Evolutionary conservation across 108 stramenopile species (phyloP).

Genomic region (Pseudonitzschia delicatissima): DNA sequence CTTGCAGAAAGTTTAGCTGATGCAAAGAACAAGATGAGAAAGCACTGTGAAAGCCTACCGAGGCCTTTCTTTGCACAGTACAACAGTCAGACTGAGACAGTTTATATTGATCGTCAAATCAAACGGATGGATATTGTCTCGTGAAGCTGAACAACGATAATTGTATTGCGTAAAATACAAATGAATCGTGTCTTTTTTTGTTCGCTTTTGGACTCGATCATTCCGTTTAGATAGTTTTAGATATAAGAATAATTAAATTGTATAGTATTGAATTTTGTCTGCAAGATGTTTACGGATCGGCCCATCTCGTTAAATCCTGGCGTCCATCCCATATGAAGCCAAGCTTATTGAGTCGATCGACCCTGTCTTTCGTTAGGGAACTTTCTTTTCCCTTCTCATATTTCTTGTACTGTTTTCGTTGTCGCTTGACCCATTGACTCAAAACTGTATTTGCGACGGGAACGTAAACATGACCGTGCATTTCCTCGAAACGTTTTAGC

Average conservation of each 20-base stretch:
- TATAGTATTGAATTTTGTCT: too few species aligned
- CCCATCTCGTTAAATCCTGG: too few species aligned
- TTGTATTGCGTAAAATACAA: too few species aligned
- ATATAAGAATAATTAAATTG: too few species aligned
- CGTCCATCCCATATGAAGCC: constrained; percentile 53
- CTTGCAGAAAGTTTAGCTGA: constrained; percentile 86
- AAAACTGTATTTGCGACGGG: constrained; percentile 31
- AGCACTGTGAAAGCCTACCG: constrained; percentile 81
- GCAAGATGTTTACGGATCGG: constrained; percentile 9
- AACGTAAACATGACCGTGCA: constrained; percentile 38
- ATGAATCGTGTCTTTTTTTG: too few species aligned
- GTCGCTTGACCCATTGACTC: constrained; percentile 43
- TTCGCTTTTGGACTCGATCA: too few species aligned
- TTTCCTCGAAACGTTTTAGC: constrained; percentile 25
- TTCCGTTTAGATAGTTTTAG: too few species aligned
- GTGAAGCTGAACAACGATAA: too few species aligned
- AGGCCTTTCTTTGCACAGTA: constrained; percentile 89
- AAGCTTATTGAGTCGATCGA: constrained; percentile 34
- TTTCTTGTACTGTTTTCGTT: constrained; percentile 47
- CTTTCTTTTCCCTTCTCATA: constrained; percentile 20
- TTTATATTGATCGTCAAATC: constrained; percentile 81
- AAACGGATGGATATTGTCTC: constrained; percentile 47
- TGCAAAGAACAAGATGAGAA: constrained; percentile 86
- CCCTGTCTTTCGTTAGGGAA: constrained; percentile 42
- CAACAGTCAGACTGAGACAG: constrained; percentile 79